Evolutionary conservation across 2,329 filamentous ascomycete species (phyloP).

Genomic region (Venturia oleaginea): DNA sequence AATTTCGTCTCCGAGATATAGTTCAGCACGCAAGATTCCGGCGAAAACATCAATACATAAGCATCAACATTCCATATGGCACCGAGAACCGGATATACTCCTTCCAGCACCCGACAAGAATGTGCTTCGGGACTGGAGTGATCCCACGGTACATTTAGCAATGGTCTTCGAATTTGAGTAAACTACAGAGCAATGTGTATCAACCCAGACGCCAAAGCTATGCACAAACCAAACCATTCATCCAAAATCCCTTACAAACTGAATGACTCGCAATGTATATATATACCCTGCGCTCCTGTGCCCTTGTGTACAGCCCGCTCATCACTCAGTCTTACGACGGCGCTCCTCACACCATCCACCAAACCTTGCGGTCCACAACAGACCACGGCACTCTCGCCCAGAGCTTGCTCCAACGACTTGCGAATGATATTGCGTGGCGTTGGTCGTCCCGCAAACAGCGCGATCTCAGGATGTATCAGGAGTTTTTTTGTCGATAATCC

Average conservation of each 20-base stretch:
- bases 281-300: constrained; percentile 56
- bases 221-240: not conserved
- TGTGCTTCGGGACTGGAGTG: too few species aligned
- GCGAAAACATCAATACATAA: not conserved
- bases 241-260: constrained; percentile 17
- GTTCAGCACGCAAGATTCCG: not conserved
- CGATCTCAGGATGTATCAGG: constrained; percentile 26
- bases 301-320: constrained; percentile 60
- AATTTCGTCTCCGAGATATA: not conserved
- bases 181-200: not conserved
- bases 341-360: constrained; percentile 45
- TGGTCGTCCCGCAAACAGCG: constrained; percentile 43
- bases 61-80: not conserved
- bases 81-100: not conserved
- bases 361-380: constrained; percentile 52
- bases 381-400: constrained; percentile 54
- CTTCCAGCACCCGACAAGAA: not conserved
- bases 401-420: constrained; percentile 46
- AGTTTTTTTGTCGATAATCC: not conserved
- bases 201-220: not conserved
- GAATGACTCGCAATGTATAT: constrained; percentile 51
- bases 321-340: constrained; percentile 49
- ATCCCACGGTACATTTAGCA: too few species aligned
- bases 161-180: too few species aligned
- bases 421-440: constrained; percentile 43